phyloP scores from a whole-genome alignment of 257 asterid genomes.

The Henckelia pumila region DNA sequence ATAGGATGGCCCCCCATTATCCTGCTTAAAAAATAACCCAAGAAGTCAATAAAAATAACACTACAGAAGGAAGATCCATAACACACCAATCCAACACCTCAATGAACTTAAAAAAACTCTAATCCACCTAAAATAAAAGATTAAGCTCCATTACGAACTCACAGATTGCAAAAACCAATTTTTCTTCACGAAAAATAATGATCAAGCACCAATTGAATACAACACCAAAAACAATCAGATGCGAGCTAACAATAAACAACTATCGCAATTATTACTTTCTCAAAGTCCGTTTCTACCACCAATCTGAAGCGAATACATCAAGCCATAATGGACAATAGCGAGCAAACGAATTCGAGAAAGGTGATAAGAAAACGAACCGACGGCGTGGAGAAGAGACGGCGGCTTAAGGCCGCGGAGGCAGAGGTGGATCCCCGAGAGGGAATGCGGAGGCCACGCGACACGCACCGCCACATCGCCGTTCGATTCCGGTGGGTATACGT shows the following conservation, averaged over 20 bases:
- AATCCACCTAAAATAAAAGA: not conserved
- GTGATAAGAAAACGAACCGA: slow-evolving; percentile 37
- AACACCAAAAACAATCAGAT: not conserved
- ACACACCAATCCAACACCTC: not conserved
- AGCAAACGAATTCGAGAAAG: not conserved
- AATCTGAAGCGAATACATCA: not conserved
- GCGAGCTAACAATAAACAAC: not conserved
- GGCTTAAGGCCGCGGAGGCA: slow-evolving; percentile 54
- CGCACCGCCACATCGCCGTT: slow-evolving; percentile 89
- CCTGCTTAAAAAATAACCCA: slow-evolving; percentile 34
- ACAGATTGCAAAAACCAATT: not conserved
- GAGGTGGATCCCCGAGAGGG: slow-evolving; percentile 50
- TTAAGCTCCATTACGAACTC: not conserved
- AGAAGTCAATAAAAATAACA: slow-evolving; percentile 3
- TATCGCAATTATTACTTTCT: not conserved
- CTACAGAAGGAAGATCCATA: not conserved
- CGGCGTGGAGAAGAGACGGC: slow-evolving; percentile 63
- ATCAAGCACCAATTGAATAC: not conserved
- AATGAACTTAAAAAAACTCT: not conserved
- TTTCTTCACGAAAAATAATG: not conserved
- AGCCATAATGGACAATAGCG: not conserved
- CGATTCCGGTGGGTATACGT: not conserved
- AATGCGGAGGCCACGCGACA: slow-evolving; percentile 74
- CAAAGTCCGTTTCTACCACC: not conserved
- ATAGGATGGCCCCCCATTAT: slow-evolving; percentile 63